These are phyloP conservation scores for Xylaria multiplex DNA, from an alignment of 2,329 filamentous ascomycete species.

Conservation along the genomic window DNA sequence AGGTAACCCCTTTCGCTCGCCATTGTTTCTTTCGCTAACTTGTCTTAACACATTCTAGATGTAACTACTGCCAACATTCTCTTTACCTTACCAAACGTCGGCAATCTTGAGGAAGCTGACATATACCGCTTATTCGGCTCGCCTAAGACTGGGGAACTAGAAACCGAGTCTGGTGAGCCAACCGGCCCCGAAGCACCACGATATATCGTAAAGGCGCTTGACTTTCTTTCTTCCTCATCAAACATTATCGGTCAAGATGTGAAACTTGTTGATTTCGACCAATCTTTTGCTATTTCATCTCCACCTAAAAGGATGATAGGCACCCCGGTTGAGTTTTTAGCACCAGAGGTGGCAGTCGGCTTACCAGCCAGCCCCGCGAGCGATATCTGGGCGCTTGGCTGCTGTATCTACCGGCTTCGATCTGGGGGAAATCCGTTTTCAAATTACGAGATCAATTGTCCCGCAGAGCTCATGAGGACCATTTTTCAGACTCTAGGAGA, in stretches of 20 bases:
- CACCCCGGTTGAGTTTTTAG: constrained; percentile 40
- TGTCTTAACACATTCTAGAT: too few relatives aligned
- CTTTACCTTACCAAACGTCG: too few relatives aligned
- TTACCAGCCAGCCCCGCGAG: constrained; percentile 32
- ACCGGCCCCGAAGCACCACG: constrained; percentile 38
- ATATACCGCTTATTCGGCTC: constrained; percentile 32
- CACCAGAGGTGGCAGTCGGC: constrained; percentile 41
- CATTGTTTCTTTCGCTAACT: too few relatives aligned
- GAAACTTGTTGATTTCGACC: constrained; percentile 1
- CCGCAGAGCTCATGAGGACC: too few relatives aligned
- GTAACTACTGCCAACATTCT: too few relatives aligned
- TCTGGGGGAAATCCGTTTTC: too few relatives aligned
- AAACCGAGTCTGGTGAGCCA: constrained; percentile 36
- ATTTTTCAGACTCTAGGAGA: too few relatives aligned
- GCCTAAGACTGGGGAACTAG: constrained; percentile 26
- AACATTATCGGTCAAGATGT: constrained; percentile 37
- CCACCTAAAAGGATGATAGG: constrained; percentile 38
- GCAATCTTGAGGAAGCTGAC: too few relatives aligned
- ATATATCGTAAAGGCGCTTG: constrained; percentile 40
- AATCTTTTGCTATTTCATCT: constrained; percentile 38
- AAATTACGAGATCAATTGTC: too few relatives aligned
- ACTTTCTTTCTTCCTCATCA: constrained; percentile 37
- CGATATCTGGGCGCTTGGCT: constrained; percentile 36
- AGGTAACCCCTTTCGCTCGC: constrained; percentile 3
- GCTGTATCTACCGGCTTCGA: not conserved